Conservation (phyloP, 2,329 filamentous ascomycete species). For the Diaporthe longicolla region DNA sequence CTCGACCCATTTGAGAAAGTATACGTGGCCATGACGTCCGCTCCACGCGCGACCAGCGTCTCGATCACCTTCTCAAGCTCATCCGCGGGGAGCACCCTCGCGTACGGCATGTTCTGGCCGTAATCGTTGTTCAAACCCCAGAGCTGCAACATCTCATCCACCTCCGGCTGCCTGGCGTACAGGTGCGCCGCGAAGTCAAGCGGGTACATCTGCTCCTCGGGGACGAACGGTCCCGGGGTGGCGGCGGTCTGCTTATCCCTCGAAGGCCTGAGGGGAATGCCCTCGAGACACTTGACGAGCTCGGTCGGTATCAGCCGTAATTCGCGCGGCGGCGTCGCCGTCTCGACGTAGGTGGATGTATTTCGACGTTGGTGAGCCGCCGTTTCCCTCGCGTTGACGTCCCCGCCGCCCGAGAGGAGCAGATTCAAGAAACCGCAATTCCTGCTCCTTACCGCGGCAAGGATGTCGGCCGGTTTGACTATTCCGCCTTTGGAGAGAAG, state of each 20-base stretch:
- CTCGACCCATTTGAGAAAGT: neutral
- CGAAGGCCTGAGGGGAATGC: no score
- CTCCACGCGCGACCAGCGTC: constrained; percentile 4
- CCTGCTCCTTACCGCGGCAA: constrained; percentile 6
- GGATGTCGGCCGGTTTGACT: neutral
- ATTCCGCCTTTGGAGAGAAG: constrained; percentile 14
- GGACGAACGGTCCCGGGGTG: neutral
- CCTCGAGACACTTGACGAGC: no score
- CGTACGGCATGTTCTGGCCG: no score
- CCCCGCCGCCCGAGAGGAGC: constrained; percentile 1
- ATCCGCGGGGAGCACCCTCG: neutral
- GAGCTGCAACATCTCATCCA: neutral
- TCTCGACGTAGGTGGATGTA: neutral
- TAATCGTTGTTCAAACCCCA: no score
- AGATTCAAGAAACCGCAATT: neutral
- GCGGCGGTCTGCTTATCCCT: no score
- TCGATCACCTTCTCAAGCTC: constrained; percentile 1
- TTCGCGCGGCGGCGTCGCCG: neutral
- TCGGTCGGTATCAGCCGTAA: no score
- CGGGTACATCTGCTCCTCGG: constrained; percentile 2
- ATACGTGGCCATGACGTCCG: neutral
- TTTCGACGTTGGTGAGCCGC: no score
- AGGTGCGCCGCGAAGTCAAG: constrained; percentile 22
- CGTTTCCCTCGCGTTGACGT: constrained; percentile 16
- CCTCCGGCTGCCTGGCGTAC: constrained; percentile 3